Evolutionary conservation across 108 stramenopile species (phyloP).

Genomic region (Schizochytrium sp.): DNA sequence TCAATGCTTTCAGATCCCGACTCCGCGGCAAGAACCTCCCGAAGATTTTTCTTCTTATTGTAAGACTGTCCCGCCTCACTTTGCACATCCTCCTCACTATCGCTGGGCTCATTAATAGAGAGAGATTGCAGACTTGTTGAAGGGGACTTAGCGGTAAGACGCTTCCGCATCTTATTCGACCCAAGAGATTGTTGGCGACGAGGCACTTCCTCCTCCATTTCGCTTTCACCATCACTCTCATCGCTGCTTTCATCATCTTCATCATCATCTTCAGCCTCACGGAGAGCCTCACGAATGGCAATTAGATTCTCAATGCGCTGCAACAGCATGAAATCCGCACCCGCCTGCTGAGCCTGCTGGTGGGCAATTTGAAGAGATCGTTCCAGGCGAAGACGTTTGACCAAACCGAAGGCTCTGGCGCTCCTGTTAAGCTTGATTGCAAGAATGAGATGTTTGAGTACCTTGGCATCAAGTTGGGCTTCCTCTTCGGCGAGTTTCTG

Average conservation of each 20-base stretch:
- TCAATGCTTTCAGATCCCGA: background rate
- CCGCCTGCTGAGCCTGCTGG: conserved; percentile 48
- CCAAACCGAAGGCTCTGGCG: background rate
- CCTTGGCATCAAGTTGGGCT: conserved; percentile 43
- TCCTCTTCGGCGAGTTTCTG: conserved; percentile 33
- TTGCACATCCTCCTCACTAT: background rate
- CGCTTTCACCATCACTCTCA: background rate
- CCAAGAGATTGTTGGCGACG: background rate
- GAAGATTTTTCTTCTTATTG: background rate
- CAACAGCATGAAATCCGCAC: background rate
- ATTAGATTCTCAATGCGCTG: background rate
- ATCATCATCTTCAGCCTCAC: background rate
- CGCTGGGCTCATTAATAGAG: background rate
- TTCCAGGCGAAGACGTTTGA: background rate
- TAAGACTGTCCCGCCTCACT: background rate
- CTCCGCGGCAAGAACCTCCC: background rate
- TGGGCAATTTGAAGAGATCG: conserved; percentile 50
- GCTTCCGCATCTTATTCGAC: conserved; percentile 15
- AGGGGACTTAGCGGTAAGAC: background rate
- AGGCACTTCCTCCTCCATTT: background rate
- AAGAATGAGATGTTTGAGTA: conserved; percentile 42
- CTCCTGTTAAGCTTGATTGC: conserved; percentile 7
- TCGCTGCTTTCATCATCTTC: conserved; percentile 17
- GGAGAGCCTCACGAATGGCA: background rate
- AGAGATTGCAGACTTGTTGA: background rate